phyloP scores from a whole-genome alignment of 345 rosid genomes.

The Moricandia arvensis region DNA sequence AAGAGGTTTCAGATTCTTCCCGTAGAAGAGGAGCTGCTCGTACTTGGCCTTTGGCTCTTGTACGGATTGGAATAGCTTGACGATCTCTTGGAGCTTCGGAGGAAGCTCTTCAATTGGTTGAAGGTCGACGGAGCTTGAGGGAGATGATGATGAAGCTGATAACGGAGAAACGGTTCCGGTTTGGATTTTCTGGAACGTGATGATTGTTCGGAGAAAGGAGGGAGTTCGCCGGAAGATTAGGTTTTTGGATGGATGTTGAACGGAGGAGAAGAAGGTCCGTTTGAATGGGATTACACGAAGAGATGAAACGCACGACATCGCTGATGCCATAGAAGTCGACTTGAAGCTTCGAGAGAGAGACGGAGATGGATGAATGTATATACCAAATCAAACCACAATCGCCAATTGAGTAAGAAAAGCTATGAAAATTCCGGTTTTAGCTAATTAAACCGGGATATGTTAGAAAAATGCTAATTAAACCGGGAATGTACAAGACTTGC shows the following conservation, averaged over 20 bases:
- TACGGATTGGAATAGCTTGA: conserved; percentile 80
- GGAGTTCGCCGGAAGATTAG: conserved; percentile 26
- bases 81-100: conserved; percentile 78
- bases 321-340: conserved; percentile 22
- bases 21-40: conserved; percentile 83
- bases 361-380: neutral
- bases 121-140: conserved; percentile 44
- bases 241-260: conserved; percentile 35
- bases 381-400: conserved; percentile 1
- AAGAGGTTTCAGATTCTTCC: conserved; percentile 69
- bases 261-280: neutral
- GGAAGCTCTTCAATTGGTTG: conserved; percentile 86
- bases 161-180: conserved; percentile 8
- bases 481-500: conserved; percentile 10
- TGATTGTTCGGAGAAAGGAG: conserved; percentile 39
- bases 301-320: conserved; percentile 29
- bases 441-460: too few species aligned
- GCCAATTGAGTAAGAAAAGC: neutral
- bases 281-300: conserved; percentile 20
- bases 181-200: conserved; percentile 46
- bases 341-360: conserved; percentile 32
- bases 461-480: too few species aligned
- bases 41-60: conserved; percentile 71
- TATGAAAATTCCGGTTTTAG: neutral
- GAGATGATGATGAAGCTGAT: conserved; percentile 39